Evolutionary conservation across 345 rosid species (phyloP), one percentile per base, ranked within the genome.

Genomic region (Lumnitzera littorea): DNA sequence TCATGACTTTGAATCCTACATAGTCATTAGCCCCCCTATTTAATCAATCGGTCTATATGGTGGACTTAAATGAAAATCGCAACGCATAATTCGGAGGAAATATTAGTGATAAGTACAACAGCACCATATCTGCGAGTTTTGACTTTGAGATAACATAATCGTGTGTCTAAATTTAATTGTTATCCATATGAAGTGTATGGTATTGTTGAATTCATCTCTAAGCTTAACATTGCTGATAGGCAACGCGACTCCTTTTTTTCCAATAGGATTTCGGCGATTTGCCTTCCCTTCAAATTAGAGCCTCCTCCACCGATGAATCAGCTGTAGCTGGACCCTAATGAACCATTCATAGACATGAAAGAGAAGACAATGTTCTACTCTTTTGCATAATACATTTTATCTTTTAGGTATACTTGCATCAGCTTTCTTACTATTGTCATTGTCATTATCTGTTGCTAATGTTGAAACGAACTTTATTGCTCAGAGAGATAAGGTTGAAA

Each of bases 401-500:
- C 15, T 62, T 13, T 24, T 5, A 20, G 24, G 25, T 47, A 25
- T 31, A 13, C 14, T 36, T 46, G 46, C 12, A 55, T 31, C 2
- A 16, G 12, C 51, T 20, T 49, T 31, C 49, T 24, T 51, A 15
- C 43, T 20, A 20, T 47, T 16, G 4, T 46, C 23, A 29, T 27
- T 15, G 5, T 27, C 55, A 54, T 53, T 57, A 46, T 48, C n/a
- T 16, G 13, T 16, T 46, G 47, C 56, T 20, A 20, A 20, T 20
- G 20, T 20, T 20, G 20, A 20, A 20, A 20, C 20, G 0, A 20
- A 20, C 20, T 20, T 20, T 20, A 41, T 41, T 57, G 66, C 60
- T 53, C 63, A 94, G 99, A 90, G 99, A 97, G 99, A 94, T 75
- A 90, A 71, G 51, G 74, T 94, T 50, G 99, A 90, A 72, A 86